Base-by-base conservation (phyloP, 2,329 filamentous ascomycete species). In the Metarhizium brunneum region DNA sequence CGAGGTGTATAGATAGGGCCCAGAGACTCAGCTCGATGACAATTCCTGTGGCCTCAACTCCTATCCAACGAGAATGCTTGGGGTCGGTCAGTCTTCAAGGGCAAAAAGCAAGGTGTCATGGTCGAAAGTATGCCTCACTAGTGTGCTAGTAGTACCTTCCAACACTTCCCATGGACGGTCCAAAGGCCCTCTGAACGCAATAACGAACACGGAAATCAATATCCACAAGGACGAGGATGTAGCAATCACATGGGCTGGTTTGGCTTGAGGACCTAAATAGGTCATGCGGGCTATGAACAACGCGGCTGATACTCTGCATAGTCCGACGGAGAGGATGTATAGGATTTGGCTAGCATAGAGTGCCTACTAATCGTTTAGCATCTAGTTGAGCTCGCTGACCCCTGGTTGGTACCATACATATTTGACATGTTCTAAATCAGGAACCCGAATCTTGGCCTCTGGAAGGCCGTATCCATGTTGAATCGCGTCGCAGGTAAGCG, bases 221-320 rank as follows among this genome's bases (percentile, higher is more conserved):
- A 55, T 53, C 57, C 57, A 59, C 11, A 47, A 8, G 5, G 16
- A 38, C 11, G 56, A 57, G 10, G 53, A 10, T 47, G 32, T 50
- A 7, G 45, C 51, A 40, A 59, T 18, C 6, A 38, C 16, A 7
- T 53, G 43, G 6, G 57, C 57, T 38, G 51, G 57, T n/a, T 51
- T 25, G 16, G 30, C 35, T 25, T 59, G 55, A 14, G 53, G 53
- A 10, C 53, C 56, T 32, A 52, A 53, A 11, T 56, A 54, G 13
- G 57, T 50, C 16, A 59, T 49, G 13, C 57, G 53, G 35, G 54
- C 51, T 11, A 59, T 38, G 8, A 57, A 50, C 4, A 57, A 50
- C 5, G 56, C 54, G 2, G 53, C 52, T 40, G 57, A 54, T 36
- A 54, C 38, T 47, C 36, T 55, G 13, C 50, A 57, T 11, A 57